A percentile compares a stretch with the other conserved stretches of the same genome.
phyloP scores from a whole-genome alignment of 306 rosid genomes.

The Citrullus mucosospermus region DNA sequence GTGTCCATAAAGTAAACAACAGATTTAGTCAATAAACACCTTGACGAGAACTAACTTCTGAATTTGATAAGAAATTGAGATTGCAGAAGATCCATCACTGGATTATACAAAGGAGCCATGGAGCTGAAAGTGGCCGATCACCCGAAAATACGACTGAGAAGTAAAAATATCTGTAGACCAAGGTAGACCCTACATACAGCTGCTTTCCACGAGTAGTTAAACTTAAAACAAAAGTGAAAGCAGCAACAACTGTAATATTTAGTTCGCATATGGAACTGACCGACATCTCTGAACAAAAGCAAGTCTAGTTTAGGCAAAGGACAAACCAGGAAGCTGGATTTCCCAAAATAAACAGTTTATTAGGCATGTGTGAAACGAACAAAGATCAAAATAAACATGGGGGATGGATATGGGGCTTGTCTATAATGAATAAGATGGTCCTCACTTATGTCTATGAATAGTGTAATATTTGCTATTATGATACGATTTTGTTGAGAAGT shows the following conservation, averaged over 20 bases:
- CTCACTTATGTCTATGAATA: not conserved
- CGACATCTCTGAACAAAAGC: not conserved
- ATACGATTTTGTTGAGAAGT: not conserved
- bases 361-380: not conserved
- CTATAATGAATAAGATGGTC: not conserved
- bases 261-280: not conserved
- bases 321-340: not conserved
- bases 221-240: not conserved
- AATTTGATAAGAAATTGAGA: not conserved
- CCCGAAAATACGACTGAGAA: not conserved
- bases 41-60: not conserved
- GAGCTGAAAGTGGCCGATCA: not conserved
- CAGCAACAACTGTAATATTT: not conserved
- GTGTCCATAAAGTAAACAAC: not conserved
- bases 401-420: not conserved
- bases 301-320: not conserved
- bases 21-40: not conserved
- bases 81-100: not conserved
- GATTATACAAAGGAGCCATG: not conserved
- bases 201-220: not conserved
- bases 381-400: not conserved
- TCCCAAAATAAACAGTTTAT: not conserved
- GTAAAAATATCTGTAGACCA: not conserved
- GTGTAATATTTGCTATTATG: not conserved
- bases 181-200: not conserved